Evolutionary conservation across 2,329 filamentous ascomycete species (phyloP).

Genomic region (Fusarium proliferatum): DNA sequence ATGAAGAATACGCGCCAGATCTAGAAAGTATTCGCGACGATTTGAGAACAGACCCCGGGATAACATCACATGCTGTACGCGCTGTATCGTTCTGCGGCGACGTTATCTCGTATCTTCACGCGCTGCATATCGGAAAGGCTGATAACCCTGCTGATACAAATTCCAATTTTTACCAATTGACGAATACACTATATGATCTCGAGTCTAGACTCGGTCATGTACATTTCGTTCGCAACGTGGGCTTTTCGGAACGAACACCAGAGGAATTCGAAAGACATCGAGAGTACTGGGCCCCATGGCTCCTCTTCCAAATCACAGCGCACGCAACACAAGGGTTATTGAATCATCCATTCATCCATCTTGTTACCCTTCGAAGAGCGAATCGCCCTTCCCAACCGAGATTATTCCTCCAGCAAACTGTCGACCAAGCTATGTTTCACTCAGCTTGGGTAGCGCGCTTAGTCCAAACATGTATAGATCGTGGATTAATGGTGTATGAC

Average conservation of each 20-base stretch:
- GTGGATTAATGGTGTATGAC: constrained; percentile 30
- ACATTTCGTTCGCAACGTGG: constrained; percentile 40
- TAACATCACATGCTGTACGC: constrained; percentile 30
- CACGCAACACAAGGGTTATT: constrained; percentile 34
- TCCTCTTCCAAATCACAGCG: constrained; percentile 32
- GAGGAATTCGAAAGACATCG: constrained; percentile 28
- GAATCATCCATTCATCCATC: constrained; percentile 40
- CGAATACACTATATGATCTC: constrained; percentile 33
- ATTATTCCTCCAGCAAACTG: constrained; percentile 33
- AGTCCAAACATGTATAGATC: constrained; percentile 37
- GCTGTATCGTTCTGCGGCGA: constrained; percentile 33
- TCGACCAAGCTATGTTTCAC: constrained; percentile 42
- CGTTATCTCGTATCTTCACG: constrained; percentile 31
- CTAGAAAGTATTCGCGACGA: constrained; percentile 32
- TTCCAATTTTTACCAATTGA: constrained; percentile 36
- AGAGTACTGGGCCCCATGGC: constrained; percentile 40
- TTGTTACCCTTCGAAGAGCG: constrained; percentile 18
- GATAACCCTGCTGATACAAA: constrained; percentile 34
- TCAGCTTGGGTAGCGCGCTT: constrained; percentile 37
- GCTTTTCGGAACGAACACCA: constrained; percentile 29
- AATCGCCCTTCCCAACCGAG: constrained; percentile 30
- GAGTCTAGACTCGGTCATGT: constrained; percentile 24
- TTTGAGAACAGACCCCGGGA: constrained; percentile 19
- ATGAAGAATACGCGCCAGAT: constrained; percentile 33
- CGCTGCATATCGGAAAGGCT: constrained; percentile 25